Conservation (phyloP, 2,329 filamentous ascomycete species). For the Geosmithia morbida region DNA sequence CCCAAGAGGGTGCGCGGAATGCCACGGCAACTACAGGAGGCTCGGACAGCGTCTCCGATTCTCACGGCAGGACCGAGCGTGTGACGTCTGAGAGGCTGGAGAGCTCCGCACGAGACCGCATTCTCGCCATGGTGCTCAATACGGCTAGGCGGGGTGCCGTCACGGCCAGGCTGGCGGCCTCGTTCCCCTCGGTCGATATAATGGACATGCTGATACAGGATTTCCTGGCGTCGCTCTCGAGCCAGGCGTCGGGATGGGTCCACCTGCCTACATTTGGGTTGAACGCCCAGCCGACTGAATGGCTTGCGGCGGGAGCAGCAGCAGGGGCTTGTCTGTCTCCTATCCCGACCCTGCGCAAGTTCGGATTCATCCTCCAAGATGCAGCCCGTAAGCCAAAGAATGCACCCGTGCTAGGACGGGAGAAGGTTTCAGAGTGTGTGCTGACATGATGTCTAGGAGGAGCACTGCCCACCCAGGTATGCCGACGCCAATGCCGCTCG, state of each 20-base stretch:
- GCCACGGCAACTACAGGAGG: neutral
- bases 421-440: neutral
- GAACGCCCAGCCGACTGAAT: conserved; percentile 39
- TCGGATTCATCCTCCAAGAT: conserved; percentile 42
- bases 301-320: conserved; percentile 43
- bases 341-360: conserved; percentile 41
- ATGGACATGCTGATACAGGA: conserved; percentile 48
- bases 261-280: conserved; percentile 46
- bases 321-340: conserved; percentile 46
- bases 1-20: neutral
- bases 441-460: neutral
- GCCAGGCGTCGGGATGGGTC: conserved; percentile 44
- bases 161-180: conserved; percentile 37
- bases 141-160: conserved; percentile 36
- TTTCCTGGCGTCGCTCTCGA: conserved; percentile 40
- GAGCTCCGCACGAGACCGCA: conserved; percentile 38
- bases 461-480: conserved; percentile 1
- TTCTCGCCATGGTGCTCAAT: conserved; percentile 48
- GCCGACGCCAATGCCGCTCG: neutral
- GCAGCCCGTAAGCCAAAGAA: conserved; percentile 24
- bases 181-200: conserved; percentile 46
- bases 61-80: conserved; percentile 19
- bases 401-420: neutral
- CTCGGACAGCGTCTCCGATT: conserved; percentile 25
- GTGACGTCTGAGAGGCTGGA: conserved; percentile 29